Evolutionary conservation across 345 rosid genomes (phyloP), one percentile per base, ranked within the genome.

Genomic region (Citrus medica): DNA sequence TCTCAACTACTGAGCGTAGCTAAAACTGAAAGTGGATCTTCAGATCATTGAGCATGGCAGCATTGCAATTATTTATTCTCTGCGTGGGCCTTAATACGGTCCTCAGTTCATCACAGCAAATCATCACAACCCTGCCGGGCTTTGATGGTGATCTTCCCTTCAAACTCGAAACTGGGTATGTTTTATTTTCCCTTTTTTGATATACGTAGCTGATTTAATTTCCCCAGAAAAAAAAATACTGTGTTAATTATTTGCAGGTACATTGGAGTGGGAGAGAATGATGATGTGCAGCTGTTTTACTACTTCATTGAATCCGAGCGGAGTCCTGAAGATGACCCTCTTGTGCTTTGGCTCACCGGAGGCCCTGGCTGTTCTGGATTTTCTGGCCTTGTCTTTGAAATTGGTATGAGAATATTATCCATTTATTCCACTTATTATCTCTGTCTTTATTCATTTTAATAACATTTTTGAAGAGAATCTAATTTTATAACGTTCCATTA

Each of bases 291-390:
- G 76, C 64, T 84, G 0, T 84, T 82, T 73, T 82, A 84, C 58
- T 72, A 76, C 30, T 80, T 77, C 64, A 25, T 65, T 32, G 46
- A 65, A 33, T 65, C 69, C 42, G 46, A 65, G 46, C 9, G 79
- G 67, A 75, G 67, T 67, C 85, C 87, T 1, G 22, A 30, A 68
- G 73, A 73, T 38, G 85, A 82, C 19, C 85, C 85, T 77, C 55
- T 84, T 32, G 4, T 84, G 27, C 77, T 78, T 13, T 84, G 86
- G 86, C 64, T 84, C 37, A 68, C 79, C 25, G 86, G 84, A 10
- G 86, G 84, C 14, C 87, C 87, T 2, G 85, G 87, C 4, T 84
- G 85, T 61, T 84, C 85, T 12, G 78, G 9, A 3, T 71, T 84
- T 13, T 79, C 79, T 9, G 83, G 67, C 38, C 73, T 82, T 7